phyloP scores from a whole-genome alignment of 805 yeast species.

The Saccharomycopsis sp. region DNA sequence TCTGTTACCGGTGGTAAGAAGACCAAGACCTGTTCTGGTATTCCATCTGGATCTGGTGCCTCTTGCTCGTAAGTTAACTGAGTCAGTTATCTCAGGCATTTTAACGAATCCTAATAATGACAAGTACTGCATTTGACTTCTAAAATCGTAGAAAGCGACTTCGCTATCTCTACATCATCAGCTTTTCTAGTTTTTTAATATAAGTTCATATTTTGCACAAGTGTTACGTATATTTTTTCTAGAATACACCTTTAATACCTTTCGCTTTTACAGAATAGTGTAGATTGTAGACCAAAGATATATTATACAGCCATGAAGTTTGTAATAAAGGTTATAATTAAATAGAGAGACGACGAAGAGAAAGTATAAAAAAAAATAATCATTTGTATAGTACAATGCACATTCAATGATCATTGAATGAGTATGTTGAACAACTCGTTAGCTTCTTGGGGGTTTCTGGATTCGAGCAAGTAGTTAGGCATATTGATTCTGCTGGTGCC shows the following conservation, averaged over 20 bases:
- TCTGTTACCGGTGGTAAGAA: slow-evolving; percentile 19
- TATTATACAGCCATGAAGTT: not conserved
- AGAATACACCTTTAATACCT: not conserved
- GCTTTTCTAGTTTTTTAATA: not conserved
- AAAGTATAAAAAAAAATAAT: too few relatives aligned
- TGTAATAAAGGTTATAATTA: not conserved
- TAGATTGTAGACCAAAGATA: too few relatives aligned
- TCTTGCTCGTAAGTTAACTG: slow-evolving; percentile 5
- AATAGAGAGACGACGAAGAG: not conserved
- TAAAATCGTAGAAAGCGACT: not conserved
- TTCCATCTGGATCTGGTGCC: slow-evolving; percentile 22
- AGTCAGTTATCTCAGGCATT: not conserved
- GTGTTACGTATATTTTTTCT: not conserved
- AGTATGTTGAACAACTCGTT: slow-evolving; percentile 14
- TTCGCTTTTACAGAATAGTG: not conserved
- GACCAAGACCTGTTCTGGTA: slow-evolving; percentile 19
- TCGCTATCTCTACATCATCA: not conserved
- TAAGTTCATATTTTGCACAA: not conserved
- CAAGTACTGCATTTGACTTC: not conserved
- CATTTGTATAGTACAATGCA: not conserved
- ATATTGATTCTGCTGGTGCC: slow-evolving; percentile 3
- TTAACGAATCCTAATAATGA: not conserved
- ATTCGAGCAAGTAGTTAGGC: slow-evolving; percentile 19
- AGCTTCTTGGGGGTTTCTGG: slow-evolving; percentile 17
- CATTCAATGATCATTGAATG: not conserved